Evolutionary conservation across 768 basidiomycete species (phyloP).

Genomic region (Tricholoma sp.): DNA sequence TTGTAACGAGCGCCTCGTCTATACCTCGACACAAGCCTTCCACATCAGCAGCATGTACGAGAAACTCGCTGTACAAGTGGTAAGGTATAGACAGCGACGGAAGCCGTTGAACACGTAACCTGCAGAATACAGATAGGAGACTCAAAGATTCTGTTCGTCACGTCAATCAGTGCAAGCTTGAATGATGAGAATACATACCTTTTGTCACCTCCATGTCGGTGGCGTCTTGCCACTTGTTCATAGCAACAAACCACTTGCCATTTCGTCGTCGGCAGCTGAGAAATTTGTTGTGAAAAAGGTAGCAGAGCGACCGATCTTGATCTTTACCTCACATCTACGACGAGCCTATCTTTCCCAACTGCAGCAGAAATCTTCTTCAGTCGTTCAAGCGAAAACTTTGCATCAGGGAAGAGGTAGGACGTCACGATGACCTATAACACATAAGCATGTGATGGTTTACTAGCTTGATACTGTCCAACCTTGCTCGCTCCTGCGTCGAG

Average conservation of each 20-base stretch:
- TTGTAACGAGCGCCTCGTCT: conserved; percentile 79
- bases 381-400: conserved; percentile 69
- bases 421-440: conserved; percentile 87
- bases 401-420: conserved; percentile 88
- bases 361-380: conserved; percentile 53
- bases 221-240: conserved; percentile 98
- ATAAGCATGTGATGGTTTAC: not conserved
- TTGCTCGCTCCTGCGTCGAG: conserved; percentile 87
- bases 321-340: conserved; percentile 87
- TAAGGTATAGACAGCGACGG: conserved; percentile 2
- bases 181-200: conserved; percentile 38
- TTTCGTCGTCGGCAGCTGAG: conserved; percentile 78
- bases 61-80: conserved; percentile 64
- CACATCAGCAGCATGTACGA: conserved; percentile 98
- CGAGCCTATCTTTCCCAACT: conserved; percentile 82
- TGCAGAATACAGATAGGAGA: conserved; percentile 75
- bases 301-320: not conserved
- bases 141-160: conserved; percentile 62
- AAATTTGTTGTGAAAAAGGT: not conserved
- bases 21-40: conserved; percentile 97
- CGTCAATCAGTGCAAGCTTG: not conserved
- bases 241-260: conserved; percentile 86
- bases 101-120: conserved; percentile 31
- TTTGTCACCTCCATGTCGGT: conserved; percentile 90
- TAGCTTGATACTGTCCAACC: conserved; percentile 28